phyloP scores from a whole-genome alignment of 768 basidiomycete species.

The Pleurotus citrinopileatus region DNA sequence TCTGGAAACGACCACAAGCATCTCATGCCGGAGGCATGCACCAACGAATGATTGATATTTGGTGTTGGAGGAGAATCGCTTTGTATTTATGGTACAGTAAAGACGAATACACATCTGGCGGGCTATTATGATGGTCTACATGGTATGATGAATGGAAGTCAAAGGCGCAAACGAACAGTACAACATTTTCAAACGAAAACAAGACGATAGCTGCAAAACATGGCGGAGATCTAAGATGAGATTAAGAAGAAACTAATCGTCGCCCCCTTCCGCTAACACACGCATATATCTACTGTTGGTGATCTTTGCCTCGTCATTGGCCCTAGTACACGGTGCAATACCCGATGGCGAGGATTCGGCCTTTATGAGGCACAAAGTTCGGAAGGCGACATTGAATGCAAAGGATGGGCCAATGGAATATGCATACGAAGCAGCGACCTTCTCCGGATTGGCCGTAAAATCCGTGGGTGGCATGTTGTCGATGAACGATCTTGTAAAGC shows the following conservation, averaged over 20 bases:
- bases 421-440: constrained; percentile 61
- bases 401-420: constrained; percentile 34
- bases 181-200: no score
- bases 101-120: no score
- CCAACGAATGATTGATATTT: no score
- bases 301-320: constrained; percentile 38
- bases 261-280: neutral
- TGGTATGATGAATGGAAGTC: no score
- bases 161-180: no score
- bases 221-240: neutral
- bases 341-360: constrained; percentile 40
- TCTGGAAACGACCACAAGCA: no score
- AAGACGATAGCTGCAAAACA: neutral
- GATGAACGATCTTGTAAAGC: constrained; percentile 25
- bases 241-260: neutral
- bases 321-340: constrained; percentile 26
- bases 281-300: constrained; percentile 14
- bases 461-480: constrained; percentile 22
- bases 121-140: no score
- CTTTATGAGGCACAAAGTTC: constrained; percentile 53
- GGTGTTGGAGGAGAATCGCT: no score
- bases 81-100: no score
- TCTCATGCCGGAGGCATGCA: no score
- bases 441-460: constrained; percentile 30
- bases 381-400: constrained; percentile 54